These are phyloP conservation scores for Boletus bicolor DNA, from an alignment of 768 basidiomycete genomes.

Conservation along the genomic window DNA sequence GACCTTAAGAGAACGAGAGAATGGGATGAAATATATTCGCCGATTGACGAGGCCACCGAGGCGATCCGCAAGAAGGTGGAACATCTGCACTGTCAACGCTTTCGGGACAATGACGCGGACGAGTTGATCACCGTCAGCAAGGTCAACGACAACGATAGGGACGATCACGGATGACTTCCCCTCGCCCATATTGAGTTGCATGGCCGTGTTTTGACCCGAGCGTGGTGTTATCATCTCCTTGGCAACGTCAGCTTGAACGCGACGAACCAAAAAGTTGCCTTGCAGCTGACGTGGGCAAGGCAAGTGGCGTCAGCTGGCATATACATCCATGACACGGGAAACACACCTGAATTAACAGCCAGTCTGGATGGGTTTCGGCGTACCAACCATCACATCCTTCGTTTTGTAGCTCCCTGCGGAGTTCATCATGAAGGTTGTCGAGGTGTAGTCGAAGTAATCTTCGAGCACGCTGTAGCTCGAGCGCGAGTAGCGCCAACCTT, in stretches of 20 bases:
- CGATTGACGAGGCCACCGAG: constrained; percentile 45
- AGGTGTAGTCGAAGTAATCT: constrained; percentile 31
- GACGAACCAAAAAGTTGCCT: constrained; percentile 40
- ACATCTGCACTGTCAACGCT: constrained; percentile 45
- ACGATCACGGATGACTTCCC: constrained; percentile 51
- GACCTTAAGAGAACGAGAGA: constrained; percentile 40
- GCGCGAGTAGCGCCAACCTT: constrained; percentile 25
- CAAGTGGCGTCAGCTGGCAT: not conserved
- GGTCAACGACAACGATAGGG: constrained; percentile 37
- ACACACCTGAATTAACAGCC: constrained; percentile 44
- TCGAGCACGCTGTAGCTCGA: constrained; percentile 37
- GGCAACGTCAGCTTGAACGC: constrained; percentile 41
- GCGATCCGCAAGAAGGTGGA: constrained; percentile 43
- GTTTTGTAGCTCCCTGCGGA: constrained; percentile 27
- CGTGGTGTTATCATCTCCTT: constrained; percentile 45
- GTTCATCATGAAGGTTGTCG: constrained; percentile 28
- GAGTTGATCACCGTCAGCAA: constrained; percentile 43
- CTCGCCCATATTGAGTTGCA: constrained; percentile 60
- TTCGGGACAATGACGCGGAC: constrained; percentile 52
- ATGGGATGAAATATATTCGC: constrained; percentile 48
- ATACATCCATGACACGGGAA: not conserved
- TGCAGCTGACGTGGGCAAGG: constrained; percentile 37
- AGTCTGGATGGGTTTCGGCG: constrained; percentile 32
- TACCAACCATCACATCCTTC: constrained; percentile 21
- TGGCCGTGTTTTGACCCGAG: constrained; percentile 34